A percentile compares a stretch with the other conserved stretches of the same genome.
These are phyloP conservation scores for Wickerhamomyces subpelliculosus DNA, from an alignment of 805 yeast species.

Conservation along the genomic window DNA sequence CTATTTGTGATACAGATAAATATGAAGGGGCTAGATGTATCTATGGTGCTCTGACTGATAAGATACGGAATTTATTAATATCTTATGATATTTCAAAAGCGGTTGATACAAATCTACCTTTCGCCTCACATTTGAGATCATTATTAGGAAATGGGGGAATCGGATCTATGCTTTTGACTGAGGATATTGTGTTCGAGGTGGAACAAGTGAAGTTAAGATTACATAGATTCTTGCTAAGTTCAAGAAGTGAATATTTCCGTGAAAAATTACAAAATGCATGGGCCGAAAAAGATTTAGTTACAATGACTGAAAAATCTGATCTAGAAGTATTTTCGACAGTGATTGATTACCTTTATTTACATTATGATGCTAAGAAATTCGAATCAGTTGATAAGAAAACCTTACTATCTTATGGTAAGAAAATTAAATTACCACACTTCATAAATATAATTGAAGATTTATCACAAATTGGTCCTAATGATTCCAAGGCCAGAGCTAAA, in stretches of 20 bases:
- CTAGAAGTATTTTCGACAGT: slow-evolving; percentile 19
- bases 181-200: slow-evolving; percentile 18
- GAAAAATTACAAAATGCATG: slow-evolving; percentile 19
- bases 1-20: slow-evolving; percentile 75
- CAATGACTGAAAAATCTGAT: slow-evolving; percentile 14
- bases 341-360: slow-evolving; percentile 29
- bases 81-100: slow-evolving; percentile 62
- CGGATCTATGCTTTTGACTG: slow-evolving; percentile 10
- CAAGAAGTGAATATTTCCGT: slow-evolving; percentile 28
- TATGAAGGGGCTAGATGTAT: slow-evolving; percentile 74
- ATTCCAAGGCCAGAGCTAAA: slow-evolving; percentile 25
- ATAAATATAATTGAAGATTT: slow-evolving; percentile 25
- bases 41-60: slow-evolving; percentile 70
- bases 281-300: slow-evolving; percentile 13
- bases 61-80: slow-evolving; percentile 50
- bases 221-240: slow-evolving; percentile 37
- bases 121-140: slow-evolving; percentile 61
- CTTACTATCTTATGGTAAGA: slow-evolving; percentile 26
- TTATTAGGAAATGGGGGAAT: no score
- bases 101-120: slow-evolving; percentile 63
- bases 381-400: slow-evolving; percentile 21
- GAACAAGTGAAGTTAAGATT: slow-evolving; percentile 16
- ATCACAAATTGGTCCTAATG: slow-evolving; percentile 19
- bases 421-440: slow-evolving; percentile 30
- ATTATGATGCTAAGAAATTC: slow-evolving; percentile 33